Conservation (phyloP, 805 yeast species). For the Zygosaccharomyces pseudorouxii region DNA sequence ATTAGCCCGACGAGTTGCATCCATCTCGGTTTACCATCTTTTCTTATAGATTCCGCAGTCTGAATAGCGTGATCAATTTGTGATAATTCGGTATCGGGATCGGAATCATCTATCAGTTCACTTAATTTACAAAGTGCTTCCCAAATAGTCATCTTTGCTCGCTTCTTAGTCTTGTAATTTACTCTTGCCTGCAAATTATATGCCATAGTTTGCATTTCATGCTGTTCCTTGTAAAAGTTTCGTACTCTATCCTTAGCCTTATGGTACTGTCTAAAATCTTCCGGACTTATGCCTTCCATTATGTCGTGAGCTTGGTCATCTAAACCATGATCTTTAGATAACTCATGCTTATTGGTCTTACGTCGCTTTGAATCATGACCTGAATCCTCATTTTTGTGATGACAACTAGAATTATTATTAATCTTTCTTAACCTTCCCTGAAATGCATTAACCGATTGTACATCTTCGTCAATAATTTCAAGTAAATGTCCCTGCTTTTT, state of each 20-base stretch:
- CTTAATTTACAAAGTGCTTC: conserved; percentile 61
- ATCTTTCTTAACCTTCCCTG: conserved; percentile 26
- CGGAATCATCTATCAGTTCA: conserved; percentile 62
- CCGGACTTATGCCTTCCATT: conserved; percentile 28
- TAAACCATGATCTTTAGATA: neutral
- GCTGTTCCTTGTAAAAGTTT: conserved; percentile 63
- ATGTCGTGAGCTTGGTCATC: conserved; percentile 3
- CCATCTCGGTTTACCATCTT: conserved; percentile 69
- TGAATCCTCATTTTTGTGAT: neutral
- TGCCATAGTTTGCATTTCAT: conserved; percentile 64
- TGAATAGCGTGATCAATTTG: conserved; percentile 73
- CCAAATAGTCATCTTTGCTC: conserved; percentile 70
- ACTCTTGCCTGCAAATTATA: conserved; percentile 67
- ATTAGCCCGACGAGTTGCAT: conserved; percentile 69
- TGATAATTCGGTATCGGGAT: conserved; percentile 70
- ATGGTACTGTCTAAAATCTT: conserved; percentile 58
- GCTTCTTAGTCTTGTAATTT: conserved; percentile 60
- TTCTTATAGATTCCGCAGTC: conserved; percentile 69
- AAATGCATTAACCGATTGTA: conserved; percentile 39
- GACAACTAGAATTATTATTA: neutral
- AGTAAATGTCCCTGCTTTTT: conserved; percentile 31
- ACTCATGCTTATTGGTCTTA: neutral
- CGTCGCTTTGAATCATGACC: conserved; percentile 3
- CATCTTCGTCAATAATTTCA: conserved; percentile 42
- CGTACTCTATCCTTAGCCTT: conserved; percentile 65